A percentile compares a stretch with the other conserved stretches of the same genome.
These are phyloP conservation scores for Alternaria gaisen DNA, from an alignment of 2,329 filamentous ascomycete genomes.

Conservation along the genomic window DNA sequence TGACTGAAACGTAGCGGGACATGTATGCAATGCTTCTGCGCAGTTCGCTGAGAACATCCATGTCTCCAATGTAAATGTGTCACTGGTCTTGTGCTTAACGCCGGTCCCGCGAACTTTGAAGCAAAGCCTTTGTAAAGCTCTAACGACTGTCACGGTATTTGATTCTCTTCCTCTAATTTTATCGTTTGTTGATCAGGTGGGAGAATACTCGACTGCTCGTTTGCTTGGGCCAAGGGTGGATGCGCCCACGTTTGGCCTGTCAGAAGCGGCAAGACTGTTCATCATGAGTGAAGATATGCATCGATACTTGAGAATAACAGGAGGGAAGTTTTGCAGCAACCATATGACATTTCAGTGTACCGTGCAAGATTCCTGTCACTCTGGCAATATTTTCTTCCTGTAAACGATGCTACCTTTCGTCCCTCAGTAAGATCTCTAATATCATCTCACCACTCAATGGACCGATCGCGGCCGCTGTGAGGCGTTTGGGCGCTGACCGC, in stretches of 20 bases:
- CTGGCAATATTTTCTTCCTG: not conserved
- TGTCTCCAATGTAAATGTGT: not conserved
- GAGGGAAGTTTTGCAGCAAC: not conserved
- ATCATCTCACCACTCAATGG: not conserved
- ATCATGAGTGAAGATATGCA: not conserved
- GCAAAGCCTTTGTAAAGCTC: not conserved
- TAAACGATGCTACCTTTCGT: not conserved
- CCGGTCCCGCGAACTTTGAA: not conserved
- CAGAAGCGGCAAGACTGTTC: not conserved
- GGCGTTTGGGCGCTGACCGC: not conserved
- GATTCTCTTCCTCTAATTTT: not conserved
- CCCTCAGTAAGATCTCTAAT: not conserved
- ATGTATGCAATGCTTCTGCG: not conserved
- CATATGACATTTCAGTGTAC: not conserved
- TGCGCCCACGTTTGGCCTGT: not conserved
- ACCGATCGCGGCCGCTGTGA: not conserved
- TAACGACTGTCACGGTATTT: not conserved
- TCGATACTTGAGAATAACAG: not conserved
- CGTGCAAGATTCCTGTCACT: not conserved
- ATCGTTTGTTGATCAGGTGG: not conserved
- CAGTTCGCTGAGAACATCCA: not conserved
- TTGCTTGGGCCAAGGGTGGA: not conserved
- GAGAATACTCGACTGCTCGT: not conserved
- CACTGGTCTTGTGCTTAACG: not conserved
- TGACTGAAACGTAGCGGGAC: not conserved